Conservation (phyloP, 768 basidiomycete genomes). For the Lentinula sp. region DNA sequence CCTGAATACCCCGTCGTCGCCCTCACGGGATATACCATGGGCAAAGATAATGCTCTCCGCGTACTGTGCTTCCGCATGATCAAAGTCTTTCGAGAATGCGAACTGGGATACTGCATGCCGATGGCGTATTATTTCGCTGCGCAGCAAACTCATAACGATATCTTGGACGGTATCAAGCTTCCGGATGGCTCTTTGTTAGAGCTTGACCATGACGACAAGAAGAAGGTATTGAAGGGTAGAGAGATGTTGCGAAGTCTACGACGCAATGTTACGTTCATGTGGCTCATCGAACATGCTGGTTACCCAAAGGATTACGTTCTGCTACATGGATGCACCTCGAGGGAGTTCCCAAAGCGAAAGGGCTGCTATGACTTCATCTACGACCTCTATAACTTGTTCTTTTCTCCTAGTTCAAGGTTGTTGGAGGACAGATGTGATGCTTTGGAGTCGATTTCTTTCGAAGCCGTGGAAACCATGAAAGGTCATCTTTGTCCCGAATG, state of each 20-base stretch:
- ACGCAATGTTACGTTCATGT: conserved; percentile 11
- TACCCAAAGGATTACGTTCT: not conserved
- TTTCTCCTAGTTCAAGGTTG: not conserved
- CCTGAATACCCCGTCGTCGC: not conserved
- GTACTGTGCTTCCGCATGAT: conserved; percentile 15
- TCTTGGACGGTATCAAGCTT: conserved; percentile 12
- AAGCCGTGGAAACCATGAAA: not conserved
- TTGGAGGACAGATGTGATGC: not conserved
- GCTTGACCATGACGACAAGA: conserved; percentile 5
- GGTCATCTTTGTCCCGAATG: not conserved
- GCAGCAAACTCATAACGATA: conserved; percentile 14
- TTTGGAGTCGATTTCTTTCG: not conserved
- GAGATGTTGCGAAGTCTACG: conserved; percentile 13
- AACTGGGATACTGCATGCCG: conserved; percentile 12
- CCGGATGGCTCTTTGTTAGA: conserved; percentile 8
- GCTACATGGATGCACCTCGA: not conserved
- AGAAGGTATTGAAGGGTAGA: conserved; percentile 11
- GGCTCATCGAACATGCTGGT: conserved; percentile 10
- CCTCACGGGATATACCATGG: not conserved
- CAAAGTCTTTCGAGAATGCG: conserved; percentile 11
- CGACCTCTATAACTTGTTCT: not conserved
- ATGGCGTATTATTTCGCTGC: conserved; percentile 19
- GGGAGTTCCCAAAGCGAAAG: not conserved
- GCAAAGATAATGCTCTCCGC: not conserved
- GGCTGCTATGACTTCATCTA: not conserved